Evolutionary conservation across 805 yeast species (phyloP), one percentile per base, ranked within the genome.

Genomic region (Torulaspora microellipsoides): DNA sequence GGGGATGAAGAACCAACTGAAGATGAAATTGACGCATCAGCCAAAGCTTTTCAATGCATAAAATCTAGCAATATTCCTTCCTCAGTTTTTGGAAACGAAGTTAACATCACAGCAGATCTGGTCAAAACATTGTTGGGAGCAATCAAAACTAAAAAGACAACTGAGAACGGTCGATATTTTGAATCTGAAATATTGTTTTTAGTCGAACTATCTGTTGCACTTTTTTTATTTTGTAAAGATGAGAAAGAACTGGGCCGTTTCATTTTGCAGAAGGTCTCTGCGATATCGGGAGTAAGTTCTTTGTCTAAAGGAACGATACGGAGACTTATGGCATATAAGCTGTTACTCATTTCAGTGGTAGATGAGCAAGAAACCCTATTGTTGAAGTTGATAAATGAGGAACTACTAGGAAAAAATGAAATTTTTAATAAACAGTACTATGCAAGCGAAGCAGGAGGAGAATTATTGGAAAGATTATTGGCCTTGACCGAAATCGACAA

Each of bases 1-100:
- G 93, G 97, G 14, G 97, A 89, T 56, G 95, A 87, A 42, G 98
- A 91, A 62, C 99, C 99, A 10, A 78, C 95, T 1, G 95, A 86
- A 44, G 95, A 87, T 57, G 97, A 91, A 54, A 83, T 93, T 38
- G 95, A 89, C 50, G 77, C 86, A 4, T 86, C 98, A 0, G 63
- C 84, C 11, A 81, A 88, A 4, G 85, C 96, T 0, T 67, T 83
- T 34, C 95, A 90, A 52, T 91, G 97, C 60, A 73, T 91, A 40
- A 77, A 77, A 40, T 78, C 91, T 0, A 80, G 93, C 49, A 76
- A 77, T 38, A 67, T 89, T 4, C 63, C 74, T 3, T 69, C 71
- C 1, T 67, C 88, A 1, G 73, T 88, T 47, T 75, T 73, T 37
- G 71, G 71, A 15, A 70, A 81, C 42, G 59, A 51, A 58, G 51